phyloP scores from a whole-genome alignment of 129 eudicot genomes.

The Silybum marianum region DNA sequence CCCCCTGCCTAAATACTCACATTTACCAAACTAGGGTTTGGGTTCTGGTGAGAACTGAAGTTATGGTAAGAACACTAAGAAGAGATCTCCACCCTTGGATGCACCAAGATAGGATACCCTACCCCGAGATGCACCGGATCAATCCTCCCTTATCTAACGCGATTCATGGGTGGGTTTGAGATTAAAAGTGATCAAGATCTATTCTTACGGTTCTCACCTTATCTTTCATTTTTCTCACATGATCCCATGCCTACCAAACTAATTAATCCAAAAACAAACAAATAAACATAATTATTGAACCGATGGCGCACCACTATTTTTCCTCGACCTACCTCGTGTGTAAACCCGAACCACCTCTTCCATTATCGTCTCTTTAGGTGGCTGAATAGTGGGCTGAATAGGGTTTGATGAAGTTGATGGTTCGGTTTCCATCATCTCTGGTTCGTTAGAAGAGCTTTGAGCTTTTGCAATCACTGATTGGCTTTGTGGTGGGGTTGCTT shows the following conservation, averaged over 20 bases:
- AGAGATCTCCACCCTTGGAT: too few species aligned
- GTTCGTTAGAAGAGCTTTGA: slow-evolving; percentile 29
- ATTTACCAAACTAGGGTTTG: slow-evolving; percentile 22
- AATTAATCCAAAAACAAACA: slow-evolving; percentile 4
- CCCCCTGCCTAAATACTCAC: slow-evolving; percentile 36
- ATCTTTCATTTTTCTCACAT: too few species aligned
- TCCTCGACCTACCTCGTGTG: slow-evolving; percentile 68
- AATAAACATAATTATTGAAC: slow-evolving; percentile 24
- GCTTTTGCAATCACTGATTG: slow-evolving; percentile 33
- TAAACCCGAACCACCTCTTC: slow-evolving; percentile 53
- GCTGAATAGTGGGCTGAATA: neutral
- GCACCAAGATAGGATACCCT: too few species aligned
- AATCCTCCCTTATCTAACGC: too few species aligned
- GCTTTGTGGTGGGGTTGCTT: slow-evolving; percentile 37
- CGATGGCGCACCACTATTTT: slow-evolving; percentile 26
- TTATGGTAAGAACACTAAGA: too few species aligned
- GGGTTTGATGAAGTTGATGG: slow-evolving; percentile 28
- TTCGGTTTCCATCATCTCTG: slow-evolving; percentile 38
- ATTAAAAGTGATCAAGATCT: too few species aligned
- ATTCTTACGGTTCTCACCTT: too few species aligned
- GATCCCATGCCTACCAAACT: slow-evolving; percentile 4
- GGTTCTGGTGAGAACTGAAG: too few species aligned
- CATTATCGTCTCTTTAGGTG: slow-evolving; percentile 45
- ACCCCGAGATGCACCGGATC: too few species aligned
- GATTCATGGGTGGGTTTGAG: too few species aligned